phyloP scores from a whole-genome alignment of 1,139 yeast species.

The Pichia sp. region DNA sequence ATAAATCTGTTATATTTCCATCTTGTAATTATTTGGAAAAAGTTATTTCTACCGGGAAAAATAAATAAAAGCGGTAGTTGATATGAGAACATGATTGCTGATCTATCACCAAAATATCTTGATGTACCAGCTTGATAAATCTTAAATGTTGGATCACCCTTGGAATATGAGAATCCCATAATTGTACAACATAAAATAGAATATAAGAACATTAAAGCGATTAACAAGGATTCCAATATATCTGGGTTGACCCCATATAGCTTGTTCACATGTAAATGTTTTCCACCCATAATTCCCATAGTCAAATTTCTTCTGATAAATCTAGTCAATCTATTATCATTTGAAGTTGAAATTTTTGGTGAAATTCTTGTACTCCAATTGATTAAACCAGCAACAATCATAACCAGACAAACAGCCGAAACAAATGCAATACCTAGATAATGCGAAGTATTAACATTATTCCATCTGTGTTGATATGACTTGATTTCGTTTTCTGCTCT shows the following conservation, averaged over 20 bases:
- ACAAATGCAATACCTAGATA: conserved; percentile 41
- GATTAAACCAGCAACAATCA: conserved; percentile 32
- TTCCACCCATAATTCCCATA: conserved; percentile 37
- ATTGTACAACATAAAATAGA: conserved; percentile 24
- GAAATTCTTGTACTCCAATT: conserved; percentile 36
- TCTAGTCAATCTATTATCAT: conserved; percentile 30
- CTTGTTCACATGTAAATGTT: conserved; percentile 32
- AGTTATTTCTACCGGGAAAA: conserved; percentile 64
- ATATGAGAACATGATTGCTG: conserved; percentile 47
- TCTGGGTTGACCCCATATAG: conserved; percentile 47
- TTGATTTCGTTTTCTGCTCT: conserved; percentile 29
- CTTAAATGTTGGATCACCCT: conserved; percentile 32
- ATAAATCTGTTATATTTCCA: conserved; percentile 58
- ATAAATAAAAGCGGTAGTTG: conserved; percentile 47
- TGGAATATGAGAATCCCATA: conserved; percentile 34
- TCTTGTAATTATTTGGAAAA: conserved; percentile 55
- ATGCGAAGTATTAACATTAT: conserved; percentile 34
- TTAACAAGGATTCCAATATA: conserved; percentile 47
- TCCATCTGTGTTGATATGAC: conserved; percentile 27
- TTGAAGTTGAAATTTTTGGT: conserved; percentile 29
- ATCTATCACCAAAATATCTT: conserved; percentile 51
- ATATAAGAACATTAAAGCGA: conserved; percentile 39
- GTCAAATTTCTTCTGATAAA: conserved; percentile 34
- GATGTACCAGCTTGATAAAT: conserved; percentile 36
- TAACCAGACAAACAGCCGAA: conserved; percentile 41